Percentiles rank a stretch among this genome's conserved stretches.
Conservation (phyloP, 176 grass and related monocot genomes). For the Lolium multiflorum region DNA sequence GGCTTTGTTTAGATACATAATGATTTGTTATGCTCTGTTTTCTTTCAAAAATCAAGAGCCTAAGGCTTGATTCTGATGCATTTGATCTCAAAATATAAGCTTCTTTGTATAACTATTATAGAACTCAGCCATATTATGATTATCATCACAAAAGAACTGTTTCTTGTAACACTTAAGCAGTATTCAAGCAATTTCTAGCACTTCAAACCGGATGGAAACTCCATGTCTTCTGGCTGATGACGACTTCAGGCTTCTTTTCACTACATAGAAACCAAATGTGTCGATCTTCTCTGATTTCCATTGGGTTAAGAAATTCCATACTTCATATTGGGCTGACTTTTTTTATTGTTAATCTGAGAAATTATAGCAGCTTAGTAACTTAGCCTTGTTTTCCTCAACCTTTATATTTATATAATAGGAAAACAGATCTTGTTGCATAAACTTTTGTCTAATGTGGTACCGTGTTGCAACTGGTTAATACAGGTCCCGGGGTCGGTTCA, state of each 20-base stretch:
- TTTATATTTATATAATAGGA: neutral
- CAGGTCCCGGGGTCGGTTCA: slow-evolving; percentile 10
- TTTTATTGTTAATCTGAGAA: neutral
- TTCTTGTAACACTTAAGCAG: neutral
- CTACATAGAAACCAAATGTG: neutral
- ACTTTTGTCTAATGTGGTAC: slow-evolving; percentile 2
- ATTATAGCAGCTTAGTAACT: slow-evolving; percentile 1
- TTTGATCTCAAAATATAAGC: neutral
- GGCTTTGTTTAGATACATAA: neutral
- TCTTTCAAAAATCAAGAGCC: neutral
- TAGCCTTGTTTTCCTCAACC: neutral
- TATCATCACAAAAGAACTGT: neutral
- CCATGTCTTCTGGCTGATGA: neutral
- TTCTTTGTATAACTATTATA: neutral
- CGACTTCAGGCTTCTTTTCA: neutral
- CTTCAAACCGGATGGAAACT: slow-evolving; percentile 8
- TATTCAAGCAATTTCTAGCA: neutral
- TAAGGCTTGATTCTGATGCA: neutral
- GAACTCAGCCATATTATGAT: neutral
- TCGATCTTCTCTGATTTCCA: neutral
- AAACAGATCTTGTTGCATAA: neutral
- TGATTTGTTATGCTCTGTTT: neutral
- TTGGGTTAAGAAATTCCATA: neutral
- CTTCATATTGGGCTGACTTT: neutral
- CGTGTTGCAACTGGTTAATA: slow-evolving; percentile 22